Percentiles rank a stretch among this genome's conserved stretches.
Conservation (phyloP, 2,329 filamentous ascomycete genomes). For the Aspergillus glaucus region DNA sequence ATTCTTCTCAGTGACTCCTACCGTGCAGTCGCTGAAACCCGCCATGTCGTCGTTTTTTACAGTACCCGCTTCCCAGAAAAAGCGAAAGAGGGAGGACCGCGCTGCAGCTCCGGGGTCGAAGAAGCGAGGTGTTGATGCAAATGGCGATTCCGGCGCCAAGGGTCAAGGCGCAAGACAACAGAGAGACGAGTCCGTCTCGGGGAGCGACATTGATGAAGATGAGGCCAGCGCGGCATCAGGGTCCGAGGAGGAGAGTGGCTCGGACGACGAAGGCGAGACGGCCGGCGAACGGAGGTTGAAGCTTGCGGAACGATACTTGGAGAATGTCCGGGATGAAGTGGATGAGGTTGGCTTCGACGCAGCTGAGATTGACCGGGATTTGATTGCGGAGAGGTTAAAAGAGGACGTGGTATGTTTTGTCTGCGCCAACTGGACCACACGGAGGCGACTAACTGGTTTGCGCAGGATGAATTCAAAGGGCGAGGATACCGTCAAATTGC, state of each 20-base stretch:
- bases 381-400: constrained; percentile 83
- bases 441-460: constrained; percentile 9
- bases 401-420: constrained; percentile 65
- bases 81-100: constrained; percentile 67
- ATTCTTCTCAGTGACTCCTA: not conserved
- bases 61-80: constrained; percentile 75
- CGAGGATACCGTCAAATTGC: constrained; percentile 78
- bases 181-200: constrained; percentile 77
- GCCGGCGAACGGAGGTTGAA: constrained; percentile 79
- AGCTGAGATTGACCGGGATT: constrained; percentile 82
- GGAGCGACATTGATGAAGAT: constrained; percentile 69
- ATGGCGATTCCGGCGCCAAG: constrained; percentile 21
- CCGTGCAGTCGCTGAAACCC: not conserved
- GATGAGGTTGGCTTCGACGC: constrained; percentile 87
- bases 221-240: constrained; percentile 44
- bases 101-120: constrained; percentile 39
- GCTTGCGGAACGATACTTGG: constrained; percentile 85
- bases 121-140: constrained; percentile 38
- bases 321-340: constrained; percentile 78
- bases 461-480: constrained; percentile 73
- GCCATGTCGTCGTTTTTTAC: constrained; percentile 95
- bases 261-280: constrained; percentile 72
- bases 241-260: constrained; percentile 48
- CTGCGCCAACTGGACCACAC: not conserved
- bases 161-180: constrained; percentile 43